A percentile compares a stretch with the other conserved stretches of the same genome.
Conservation (phyloP, 495 filamentous ascomycete species). For the Talaromyces liani region DNA sequence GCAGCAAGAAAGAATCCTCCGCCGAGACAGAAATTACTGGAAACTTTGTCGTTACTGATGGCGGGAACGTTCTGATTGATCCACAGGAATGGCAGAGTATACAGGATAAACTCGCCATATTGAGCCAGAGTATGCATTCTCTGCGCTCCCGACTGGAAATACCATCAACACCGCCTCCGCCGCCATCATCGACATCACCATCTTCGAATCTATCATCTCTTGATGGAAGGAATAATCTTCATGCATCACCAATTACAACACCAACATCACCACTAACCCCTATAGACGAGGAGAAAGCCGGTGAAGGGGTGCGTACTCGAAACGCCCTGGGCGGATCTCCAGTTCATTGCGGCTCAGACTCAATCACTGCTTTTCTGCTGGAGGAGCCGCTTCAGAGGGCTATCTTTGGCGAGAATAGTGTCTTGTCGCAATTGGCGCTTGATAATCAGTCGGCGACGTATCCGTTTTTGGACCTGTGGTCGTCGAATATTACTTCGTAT, state of each 20-base stretch:
- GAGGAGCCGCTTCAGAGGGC: conserved; percentile 58
- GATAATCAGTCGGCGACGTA: conserved; percentile 79
- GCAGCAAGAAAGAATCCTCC: conserved; percentile 13
- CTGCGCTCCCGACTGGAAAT: conserved; percentile 35
- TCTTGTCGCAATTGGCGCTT: conserved; percentile 72
- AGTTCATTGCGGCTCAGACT: conserved; percentile 51
- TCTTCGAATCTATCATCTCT: background rate
- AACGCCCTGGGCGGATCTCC: conserved; percentile 49
- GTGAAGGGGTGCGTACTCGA: conserved; percentile 52
- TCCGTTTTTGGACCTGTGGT: conserved; percentile 62
- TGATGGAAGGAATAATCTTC: background rate
- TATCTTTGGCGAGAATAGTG: conserved; percentile 63
- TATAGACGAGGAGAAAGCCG: conserved; percentile 53
- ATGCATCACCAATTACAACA: conserved; percentile 23
- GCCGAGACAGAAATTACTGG: conserved; percentile 19
- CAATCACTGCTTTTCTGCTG: conserved; percentile 53
- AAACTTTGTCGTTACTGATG: conserved; percentile 18
- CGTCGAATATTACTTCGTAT: conserved; percentile 58
- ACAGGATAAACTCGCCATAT: conserved; percentile 31
- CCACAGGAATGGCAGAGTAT: conserved; percentile 41
- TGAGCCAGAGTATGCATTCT: conserved; percentile 35
- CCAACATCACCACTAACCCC: conserved; percentile 21
- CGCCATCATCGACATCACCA: background rate
- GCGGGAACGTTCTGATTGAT: conserved; percentile 16
- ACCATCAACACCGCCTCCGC: background rate